These are phyloP conservation scores for Apiospora aurea DNA, from an alignment of 2,329 filamentous ascomycete species.

Conservation along the genomic window DNA sequence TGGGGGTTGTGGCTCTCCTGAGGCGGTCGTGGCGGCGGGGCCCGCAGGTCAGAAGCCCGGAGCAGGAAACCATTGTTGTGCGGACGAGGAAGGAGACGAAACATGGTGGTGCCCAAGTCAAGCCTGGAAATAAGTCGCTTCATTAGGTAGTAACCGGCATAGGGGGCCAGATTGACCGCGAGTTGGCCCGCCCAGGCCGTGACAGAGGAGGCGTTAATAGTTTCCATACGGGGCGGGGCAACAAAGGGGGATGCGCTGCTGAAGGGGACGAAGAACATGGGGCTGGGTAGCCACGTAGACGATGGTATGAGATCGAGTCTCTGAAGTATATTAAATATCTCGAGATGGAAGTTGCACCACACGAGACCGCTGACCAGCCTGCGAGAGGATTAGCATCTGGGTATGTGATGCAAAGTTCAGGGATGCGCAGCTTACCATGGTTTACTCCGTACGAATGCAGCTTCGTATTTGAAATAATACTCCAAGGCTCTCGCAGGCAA, in stretches of 20 bases:
- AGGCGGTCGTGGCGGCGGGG: background rate
- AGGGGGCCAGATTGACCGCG: constrained; percentile 53
- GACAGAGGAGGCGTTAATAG: constrained; percentile 48
- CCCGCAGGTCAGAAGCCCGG: background rate
- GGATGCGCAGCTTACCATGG: constrained; percentile 34
- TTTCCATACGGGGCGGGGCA: constrained; percentile 51
- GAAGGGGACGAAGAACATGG: constrained; percentile 63
- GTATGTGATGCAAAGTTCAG: background rate
- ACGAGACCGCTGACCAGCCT: constrained; percentile 29
- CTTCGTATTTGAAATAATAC: background rate
- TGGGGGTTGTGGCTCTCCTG: constrained; percentile 10
- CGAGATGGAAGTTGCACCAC: constrained; percentile 58
- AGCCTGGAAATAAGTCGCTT: constrained; percentile 32
- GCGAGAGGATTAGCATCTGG: background rate
- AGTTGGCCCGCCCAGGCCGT: constrained; percentile 52
- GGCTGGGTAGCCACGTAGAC: constrained; percentile 50
- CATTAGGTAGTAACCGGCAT: constrained; percentile 53
- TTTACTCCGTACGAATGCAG: constrained; percentile 23
- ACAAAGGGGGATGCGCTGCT: constrained; percentile 57
- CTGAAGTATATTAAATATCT: constrained; percentile 61
- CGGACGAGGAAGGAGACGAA: background rate
- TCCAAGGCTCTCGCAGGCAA: constrained; percentile 8
- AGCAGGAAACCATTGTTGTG: background rate
- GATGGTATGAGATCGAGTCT: constrained; percentile 55
- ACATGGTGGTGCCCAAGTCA: background rate